These are phyloP conservation scores for Lepidium sativum DNA, from an alignment of 345 rosid genomes.

Conservation along the genomic window DNA sequence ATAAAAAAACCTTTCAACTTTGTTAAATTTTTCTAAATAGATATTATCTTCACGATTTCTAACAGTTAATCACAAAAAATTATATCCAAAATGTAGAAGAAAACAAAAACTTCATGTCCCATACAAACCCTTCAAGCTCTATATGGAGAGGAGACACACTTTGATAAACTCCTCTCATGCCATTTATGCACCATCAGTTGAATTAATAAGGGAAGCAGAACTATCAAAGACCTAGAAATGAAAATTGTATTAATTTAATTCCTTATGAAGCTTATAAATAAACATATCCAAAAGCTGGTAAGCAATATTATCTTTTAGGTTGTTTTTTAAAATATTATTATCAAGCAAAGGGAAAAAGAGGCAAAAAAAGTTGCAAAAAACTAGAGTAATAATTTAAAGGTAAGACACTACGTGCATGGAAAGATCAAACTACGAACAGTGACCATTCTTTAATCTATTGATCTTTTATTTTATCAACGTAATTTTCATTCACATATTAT, in stretches of 20 bases:
- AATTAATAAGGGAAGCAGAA: too few species aligned
- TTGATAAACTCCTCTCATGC: too few species aligned
- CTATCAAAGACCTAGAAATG: too few species aligned
- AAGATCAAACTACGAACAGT: conserved; percentile 19
- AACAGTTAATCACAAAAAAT: too few species aligned
- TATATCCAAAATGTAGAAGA: too few species aligned
- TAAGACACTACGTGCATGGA: conserved; percentile 32
- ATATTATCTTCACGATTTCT: too few species aligned
- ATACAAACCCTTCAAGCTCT: too few species aligned
- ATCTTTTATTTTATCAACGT: not conserved
- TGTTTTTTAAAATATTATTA: not conserved
- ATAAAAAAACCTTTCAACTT: too few species aligned
- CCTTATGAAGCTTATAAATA: conserved; percentile 2
- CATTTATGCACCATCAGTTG: too few species aligned
- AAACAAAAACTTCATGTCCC: too few species aligned
- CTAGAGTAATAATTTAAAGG: conserved; percentile 17
- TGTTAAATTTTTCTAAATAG: too few species aligned
- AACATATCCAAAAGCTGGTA: conserved; percentile 16
- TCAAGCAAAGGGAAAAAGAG: conserved; percentile 1
- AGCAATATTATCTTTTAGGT: conserved; percentile 2
- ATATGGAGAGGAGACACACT: too few species aligned
- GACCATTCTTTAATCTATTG: conserved; percentile 24
- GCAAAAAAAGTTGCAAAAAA: not conserved
- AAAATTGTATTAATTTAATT: not conserved
- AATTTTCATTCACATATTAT: not conserved